phyloP scores from a whole-genome alignment of 2,329 filamentous ascomycete genomes.

The Fusarium sp. region DNA sequence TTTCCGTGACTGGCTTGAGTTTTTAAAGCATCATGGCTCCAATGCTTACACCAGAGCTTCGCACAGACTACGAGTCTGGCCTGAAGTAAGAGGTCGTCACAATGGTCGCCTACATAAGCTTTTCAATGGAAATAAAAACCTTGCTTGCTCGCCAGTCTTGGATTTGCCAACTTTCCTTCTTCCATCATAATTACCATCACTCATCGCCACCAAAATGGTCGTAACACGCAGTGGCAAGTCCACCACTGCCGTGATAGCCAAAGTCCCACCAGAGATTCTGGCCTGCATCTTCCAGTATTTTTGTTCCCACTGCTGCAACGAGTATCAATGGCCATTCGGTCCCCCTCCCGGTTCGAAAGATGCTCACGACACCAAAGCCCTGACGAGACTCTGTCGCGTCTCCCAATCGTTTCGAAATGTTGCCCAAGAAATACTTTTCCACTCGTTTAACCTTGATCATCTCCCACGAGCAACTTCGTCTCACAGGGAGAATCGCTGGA shows the following conservation, averaged over 20 bases:
- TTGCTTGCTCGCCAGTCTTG: neutral
- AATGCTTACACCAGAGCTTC: neutral
- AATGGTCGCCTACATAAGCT: neutral
- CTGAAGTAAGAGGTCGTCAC: neutral
- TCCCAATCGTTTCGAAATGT: neutral
- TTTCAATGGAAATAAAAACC: neutral
- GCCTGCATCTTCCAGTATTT: neutral
- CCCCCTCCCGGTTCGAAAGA: neutral
- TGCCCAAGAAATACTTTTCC: neutral
- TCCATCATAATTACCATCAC: neutral
- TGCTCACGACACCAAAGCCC: neutral
- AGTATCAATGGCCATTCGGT: neutral
- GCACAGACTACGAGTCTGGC: neutral
- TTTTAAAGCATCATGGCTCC: neutral
- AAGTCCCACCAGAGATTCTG: neutral
- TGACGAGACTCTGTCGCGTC: neutral
- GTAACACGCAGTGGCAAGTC: neutral
- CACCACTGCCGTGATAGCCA: neutral
- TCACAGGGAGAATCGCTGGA: accelerated
- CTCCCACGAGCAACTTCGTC: no score
- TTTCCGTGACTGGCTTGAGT: neutral
- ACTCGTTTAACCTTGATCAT: neutral
- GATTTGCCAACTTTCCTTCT: neutral
- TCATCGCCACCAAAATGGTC: neutral
- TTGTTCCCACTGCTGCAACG: neutral